Percentiles rank a stretch among this genome's conserved stretches.
These are phyloP conservation scores for Colletotrichum tabaci DNA, from an alignment of 2,329 filamentous ascomycete species.

Conservation along the genomic window DNA sequence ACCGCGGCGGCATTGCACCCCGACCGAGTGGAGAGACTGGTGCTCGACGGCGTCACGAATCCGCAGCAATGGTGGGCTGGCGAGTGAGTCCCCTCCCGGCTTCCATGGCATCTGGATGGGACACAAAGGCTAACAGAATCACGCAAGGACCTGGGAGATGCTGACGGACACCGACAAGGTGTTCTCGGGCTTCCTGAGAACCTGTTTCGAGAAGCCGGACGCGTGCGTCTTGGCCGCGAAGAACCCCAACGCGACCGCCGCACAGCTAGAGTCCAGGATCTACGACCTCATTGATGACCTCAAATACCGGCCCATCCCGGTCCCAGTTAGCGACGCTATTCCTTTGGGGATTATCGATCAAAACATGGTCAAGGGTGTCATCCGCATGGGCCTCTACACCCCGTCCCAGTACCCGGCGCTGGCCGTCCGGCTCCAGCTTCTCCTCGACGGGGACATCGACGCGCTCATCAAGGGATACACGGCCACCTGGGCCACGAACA, in stretches of 20 bases:
- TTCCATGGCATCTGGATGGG: not conserved
- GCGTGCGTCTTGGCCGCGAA: constrained; percentile 48
- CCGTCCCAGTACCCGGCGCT: constrained; percentile 43
- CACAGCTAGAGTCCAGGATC: constrained; percentile 54
- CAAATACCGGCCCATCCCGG: constrained; percentile 48
- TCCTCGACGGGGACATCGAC: constrained; percentile 37
- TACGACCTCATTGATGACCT: constrained; percentile 48
- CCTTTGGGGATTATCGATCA: constrained; percentile 47
- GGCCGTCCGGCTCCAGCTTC: constrained; percentile 35
- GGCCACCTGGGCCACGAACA: not conserved
- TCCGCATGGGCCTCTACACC: constrained; percentile 44
- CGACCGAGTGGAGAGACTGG: constrained; percentile 54
- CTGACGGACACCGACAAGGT: constrained; percentile 47
- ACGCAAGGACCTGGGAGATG: constrained; percentile 39
- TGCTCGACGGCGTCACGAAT: constrained; percentile 56
- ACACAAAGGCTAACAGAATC: not conserved
- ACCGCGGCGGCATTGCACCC: constrained; percentile 60
- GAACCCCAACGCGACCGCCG: constrained; percentile 47
- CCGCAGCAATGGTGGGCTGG: constrained; percentile 52
- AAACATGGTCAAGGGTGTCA: constrained; percentile 42
- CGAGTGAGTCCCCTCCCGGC: constrained; percentile 36
- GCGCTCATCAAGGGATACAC: not conserved
- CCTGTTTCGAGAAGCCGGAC: constrained; percentile 47
- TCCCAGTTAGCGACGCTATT: constrained; percentile 7
- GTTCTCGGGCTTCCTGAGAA: constrained; percentile 48